Evolutionary conservation across 805 yeast species (phyloP), one percentile per base, ranked within the genome.

Genomic region (Candida fluviatilis): DNA sequence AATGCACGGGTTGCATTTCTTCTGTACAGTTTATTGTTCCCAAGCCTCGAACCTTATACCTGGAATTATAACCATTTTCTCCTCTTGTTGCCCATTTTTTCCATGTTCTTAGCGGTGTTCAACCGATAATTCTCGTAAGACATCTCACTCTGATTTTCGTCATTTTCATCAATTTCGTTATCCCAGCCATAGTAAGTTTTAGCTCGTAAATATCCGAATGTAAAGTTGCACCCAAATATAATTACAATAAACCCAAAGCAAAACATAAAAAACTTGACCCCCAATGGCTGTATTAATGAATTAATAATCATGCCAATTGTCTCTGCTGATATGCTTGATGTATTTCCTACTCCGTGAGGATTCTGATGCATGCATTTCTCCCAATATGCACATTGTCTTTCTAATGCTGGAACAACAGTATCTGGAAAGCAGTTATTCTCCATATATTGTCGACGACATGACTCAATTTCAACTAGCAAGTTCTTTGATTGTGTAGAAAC

Each of bases 181-280:
- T 41, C 38, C 56, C 53, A 51, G 4, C 76, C 76, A 43, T 69
- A 73, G 45, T 71, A 73, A 12, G 67, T 56, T 46, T 64, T 70
- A 4, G 77, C 88, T 38, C 87, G 62, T 3, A 82, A 62, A 45
- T 78, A 84, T 0, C 90, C 90, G 53, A 80, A 76, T 2, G 76
- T 57, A 45, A 83, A 78, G 52, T 84, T 84, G 18, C 80, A 73
- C 3, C 74, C 65, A 52, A 81, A 83, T 14, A 74, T 52, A 62
- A 76, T 61, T n/a, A 70, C 61, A 0, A 69, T 48, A 8, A 71
- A 60, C 7, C 69, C 46, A 3, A 66, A 47, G 10, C 75, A 50
- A 3, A 79, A 68, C 3, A 68, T 24, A 32, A 80, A 64, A 14
- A 83, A 76, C 52, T 82, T 80, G 44, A 72, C 59, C 3, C 86